These are phyloP conservation scores for Botryotinia narcissicola DNA, from an alignment of 2,329 filamentous ascomycete genomes.

Conservation along the genomic window DNA sequence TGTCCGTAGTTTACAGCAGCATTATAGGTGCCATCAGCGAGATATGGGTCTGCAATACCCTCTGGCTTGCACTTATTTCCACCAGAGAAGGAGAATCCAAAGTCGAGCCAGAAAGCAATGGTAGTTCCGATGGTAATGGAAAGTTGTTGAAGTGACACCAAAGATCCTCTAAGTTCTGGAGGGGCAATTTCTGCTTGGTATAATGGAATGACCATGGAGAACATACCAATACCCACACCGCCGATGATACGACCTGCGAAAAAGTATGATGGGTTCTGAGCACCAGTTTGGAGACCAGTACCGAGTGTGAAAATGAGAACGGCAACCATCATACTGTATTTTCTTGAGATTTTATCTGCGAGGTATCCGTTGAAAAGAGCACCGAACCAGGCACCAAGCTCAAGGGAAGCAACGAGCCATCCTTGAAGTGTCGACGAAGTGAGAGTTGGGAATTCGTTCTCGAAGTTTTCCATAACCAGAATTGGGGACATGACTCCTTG, in stretches of 20 bases:
- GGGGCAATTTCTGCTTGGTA: slow-evolving; percentile 61
- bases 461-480: slow-evolving; percentile 41
- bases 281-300: slow-evolving; percentile 45
- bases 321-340: slow-evolving; percentile 51
- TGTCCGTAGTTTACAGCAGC: slow-evolving; percentile 54
- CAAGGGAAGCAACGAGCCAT: slow-evolving; percentile 39
- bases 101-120: slow-evolving; percentile 55
- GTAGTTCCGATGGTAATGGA: slow-evolving; percentile 52
- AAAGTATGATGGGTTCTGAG: slow-evolving; percentile 50
- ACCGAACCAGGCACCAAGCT: slow-evolving; percentile 41
- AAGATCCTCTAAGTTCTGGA: slow-evolving; percentile 55
- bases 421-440: slow-evolving; percentile 38
- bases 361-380: slow-evolving; percentile 31
- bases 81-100: slow-evolving; percentile 52
- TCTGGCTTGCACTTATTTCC: slow-evolving; percentile 40
- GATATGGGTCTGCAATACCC: slow-evolving; percentile 13
- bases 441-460: slow-evolving; percentile 39
- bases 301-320: slow-evolving; percentile 51
- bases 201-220: slow-evolving; percentile 51
- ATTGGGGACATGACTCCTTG: slow-evolving; percentile 41
- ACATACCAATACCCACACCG: slow-evolving; percentile 51
- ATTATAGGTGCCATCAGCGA: slow-evolving; percentile 38
- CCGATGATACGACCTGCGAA: slow-evolving; percentile 51
- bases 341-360: slow-evolving; percentile 51
- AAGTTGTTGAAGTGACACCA: slow-evolving; percentile 61